Evolutionary conservation across 2,329 filamentous ascomycete species (phyloP).

Genomic region (Geosmithia flava): DNA sequence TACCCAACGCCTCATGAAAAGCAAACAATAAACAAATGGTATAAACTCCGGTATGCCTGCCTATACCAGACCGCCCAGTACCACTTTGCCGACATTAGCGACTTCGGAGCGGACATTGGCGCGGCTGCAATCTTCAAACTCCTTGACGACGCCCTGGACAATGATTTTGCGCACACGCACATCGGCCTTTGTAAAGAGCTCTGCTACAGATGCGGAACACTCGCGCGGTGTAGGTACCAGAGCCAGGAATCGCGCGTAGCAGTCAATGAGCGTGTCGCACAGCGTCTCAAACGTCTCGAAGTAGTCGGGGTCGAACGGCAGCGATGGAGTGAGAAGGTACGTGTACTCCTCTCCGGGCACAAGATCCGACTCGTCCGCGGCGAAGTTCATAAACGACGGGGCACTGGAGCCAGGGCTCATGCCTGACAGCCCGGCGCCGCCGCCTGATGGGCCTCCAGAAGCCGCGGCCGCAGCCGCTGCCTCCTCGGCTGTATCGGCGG

Average conservation of each 20-base stretch:
- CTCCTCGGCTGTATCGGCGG: constrained; percentile 22
- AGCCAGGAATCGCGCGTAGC: constrained; percentile 66
- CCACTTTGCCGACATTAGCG: constrained; percentile 74
- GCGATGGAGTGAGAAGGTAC: constrained; percentile 75
- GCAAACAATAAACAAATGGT: not conserved
- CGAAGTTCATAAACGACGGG: constrained; percentile 41
- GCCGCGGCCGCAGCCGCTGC: constrained; percentile 14
- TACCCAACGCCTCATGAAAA: not conserved
- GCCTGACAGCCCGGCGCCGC: constrained; percentile 9
- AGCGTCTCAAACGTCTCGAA: constrained; percentile 93
- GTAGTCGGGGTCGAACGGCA: constrained; percentile 95
- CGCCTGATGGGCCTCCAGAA: constrained; percentile 11
- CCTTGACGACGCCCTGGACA: constrained; percentile 72
- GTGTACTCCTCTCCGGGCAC: constrained; percentile 78
- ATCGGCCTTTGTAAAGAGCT: constrained; percentile 86
- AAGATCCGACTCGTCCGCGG: constrained; percentile 50
- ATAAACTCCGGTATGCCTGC: not conserved
- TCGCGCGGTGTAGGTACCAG: constrained; percentile 65
- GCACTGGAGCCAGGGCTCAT: constrained; percentile 11
- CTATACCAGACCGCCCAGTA: constrained; percentile 73
- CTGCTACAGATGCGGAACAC: constrained; percentile 59
- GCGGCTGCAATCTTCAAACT: constrained; percentile 84
- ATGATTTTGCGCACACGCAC: constrained; percentile 78
- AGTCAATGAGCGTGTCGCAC: constrained; percentile 90
- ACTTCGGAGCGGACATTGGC: constrained; percentile 68